A percentile compares a stretch with the other conserved stretches of the same genome.
These are phyloP conservation scores for Saccharum spontaneum DNA, from an alignment of 176 grass and related monocot species.

Conservation along the genomic window DNA sequence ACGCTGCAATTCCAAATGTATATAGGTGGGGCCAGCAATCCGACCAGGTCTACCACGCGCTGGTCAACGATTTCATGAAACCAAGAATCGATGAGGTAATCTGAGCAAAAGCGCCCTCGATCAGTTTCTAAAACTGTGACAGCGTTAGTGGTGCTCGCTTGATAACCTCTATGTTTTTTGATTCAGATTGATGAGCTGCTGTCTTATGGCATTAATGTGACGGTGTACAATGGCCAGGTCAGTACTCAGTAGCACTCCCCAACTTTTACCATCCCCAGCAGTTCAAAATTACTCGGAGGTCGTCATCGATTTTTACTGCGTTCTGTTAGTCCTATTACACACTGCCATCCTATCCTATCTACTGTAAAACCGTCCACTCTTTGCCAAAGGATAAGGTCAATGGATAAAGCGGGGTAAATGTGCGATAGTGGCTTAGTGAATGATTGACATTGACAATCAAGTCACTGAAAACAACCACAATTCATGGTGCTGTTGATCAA, in stretches of 20 bases:
- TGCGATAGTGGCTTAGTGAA: background rate
- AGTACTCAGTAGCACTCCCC: background rate
- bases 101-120: background rate
- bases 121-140: no score
- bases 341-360: background rate
- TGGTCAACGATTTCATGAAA: conserved; percentile 82
- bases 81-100: conserved; percentile 70
- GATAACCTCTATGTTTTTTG: background rate
- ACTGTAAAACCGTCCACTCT: background rate
- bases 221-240: conserved; percentile 75
- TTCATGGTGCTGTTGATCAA: background rate
- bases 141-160: background rate
- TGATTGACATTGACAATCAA: background rate
- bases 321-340: background rate
- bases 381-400: background rate
- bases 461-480: background rate
- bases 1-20: background rate
- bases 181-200: conserved; percentile 62
- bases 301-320: background rate
- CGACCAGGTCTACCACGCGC: conserved; percentile 39
- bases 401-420: background rate
- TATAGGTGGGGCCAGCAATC: conserved; percentile 29
- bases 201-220: conserved; percentile 59
- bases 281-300: background rate
- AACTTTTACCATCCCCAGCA: background rate